Percentiles rank a stretch among this genome's conserved stretches.
Conservation (phyloP, 169 alveolate species). For the Plasmodium gallinaceum region DNA sequence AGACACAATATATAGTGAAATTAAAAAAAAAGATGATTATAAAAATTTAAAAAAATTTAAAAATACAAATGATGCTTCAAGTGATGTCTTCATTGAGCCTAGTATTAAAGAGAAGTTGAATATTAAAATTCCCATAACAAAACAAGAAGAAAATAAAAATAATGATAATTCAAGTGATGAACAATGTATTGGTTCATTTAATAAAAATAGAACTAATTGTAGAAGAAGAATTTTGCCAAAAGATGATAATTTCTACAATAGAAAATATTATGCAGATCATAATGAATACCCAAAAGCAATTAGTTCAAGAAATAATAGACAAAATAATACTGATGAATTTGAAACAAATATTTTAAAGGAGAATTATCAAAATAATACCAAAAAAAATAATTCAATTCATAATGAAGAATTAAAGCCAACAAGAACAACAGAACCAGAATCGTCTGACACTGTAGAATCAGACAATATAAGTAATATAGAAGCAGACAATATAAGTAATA, state of each 20-base stretch:
- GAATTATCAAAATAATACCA: not conserved
- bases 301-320: too few species aligned
- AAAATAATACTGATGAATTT: too few species aligned
- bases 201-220: not conserved
- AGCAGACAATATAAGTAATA: too few species aligned
- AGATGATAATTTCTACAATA: not conserved
- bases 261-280: not conserved
- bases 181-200: not conserved
- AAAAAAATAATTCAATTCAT: not conserved
- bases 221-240: not conserved
- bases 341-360: not conserved
- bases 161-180: not conserved
- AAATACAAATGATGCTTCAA: too few species aligned
- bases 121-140: not conserved
- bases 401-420: too few species aligned
- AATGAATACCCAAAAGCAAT: not conserved
- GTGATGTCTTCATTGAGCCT: too few species aligned
- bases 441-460: too few species aligned
- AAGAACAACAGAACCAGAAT: too few species aligned
- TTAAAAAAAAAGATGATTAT: too few species aligned
- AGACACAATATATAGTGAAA: too few species aligned
- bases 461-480: too few species aligned
- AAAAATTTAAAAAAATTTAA: not conserved
- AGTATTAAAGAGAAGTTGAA: too few species aligned
- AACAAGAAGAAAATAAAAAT: constrained; percentile 2